Conservation (phyloP, 257 asterid species). For the Solanum virginianum region DNA sequence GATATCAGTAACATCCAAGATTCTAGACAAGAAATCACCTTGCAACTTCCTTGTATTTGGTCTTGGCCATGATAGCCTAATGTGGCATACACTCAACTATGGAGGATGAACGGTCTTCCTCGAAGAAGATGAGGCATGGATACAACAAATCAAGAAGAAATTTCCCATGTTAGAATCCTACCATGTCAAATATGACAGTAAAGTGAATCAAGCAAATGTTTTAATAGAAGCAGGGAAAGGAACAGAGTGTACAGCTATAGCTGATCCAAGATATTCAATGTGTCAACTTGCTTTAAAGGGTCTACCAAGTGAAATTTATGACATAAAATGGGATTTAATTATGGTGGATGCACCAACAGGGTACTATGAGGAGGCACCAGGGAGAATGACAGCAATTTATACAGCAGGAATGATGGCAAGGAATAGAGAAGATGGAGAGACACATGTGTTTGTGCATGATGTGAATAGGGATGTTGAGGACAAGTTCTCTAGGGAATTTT, state of each 20-base stretch:
- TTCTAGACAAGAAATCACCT: constrained; percentile 49
- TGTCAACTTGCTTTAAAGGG: constrained; percentile 71
- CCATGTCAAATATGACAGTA: constrained; percentile 54
- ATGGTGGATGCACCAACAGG: constrained; percentile 96
- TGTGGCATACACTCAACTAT: constrained; percentile 83
- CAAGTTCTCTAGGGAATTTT: constrained; percentile 46
- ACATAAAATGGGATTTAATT: constrained; percentile 63
- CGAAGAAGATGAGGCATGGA: constrained; percentile 77
- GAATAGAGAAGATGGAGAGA: constrained; percentile 34
- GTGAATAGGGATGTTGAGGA: constrained; percentile 83
- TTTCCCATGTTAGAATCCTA: constrained; percentile 66
- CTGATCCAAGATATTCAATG: constrained; percentile 55
- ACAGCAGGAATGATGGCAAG: constrained; percentile 97
- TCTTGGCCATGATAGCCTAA: constrained; percentile 80
- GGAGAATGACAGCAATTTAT: constrained; percentile 79
- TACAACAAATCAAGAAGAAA: constrained; percentile 45
- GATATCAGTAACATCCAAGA: constrained; percentile 44
- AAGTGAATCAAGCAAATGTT: constrained; percentile 46
- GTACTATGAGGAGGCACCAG: constrained; percentile 77
- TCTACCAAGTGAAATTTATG: constrained; percentile 48
- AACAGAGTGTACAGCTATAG: constrained; percentile 50
- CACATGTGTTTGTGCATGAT: constrained; percentile 82
- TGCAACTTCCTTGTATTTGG: constrained; percentile 81
- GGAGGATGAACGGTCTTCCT: constrained; percentile 72
- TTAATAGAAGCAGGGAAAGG: constrained; percentile 56